Conservation (phyloP, 1,284 basidiomycete species). For the Moesziomyces globuligerus region DNA sequence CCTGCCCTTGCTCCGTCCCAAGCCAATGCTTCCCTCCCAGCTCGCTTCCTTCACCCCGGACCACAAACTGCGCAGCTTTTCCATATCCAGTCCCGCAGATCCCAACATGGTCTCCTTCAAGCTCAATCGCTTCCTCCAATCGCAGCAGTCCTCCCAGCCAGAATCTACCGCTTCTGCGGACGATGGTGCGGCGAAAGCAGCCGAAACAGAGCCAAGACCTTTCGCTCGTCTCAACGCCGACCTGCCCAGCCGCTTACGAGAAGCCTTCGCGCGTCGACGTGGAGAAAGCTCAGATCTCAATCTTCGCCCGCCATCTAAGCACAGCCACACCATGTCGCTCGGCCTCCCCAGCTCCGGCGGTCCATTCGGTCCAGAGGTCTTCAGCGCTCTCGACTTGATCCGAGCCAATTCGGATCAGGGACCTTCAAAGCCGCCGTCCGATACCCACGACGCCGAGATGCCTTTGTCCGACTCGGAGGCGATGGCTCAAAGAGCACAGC, state of each 20-base stretch:
- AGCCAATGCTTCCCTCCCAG: slow-evolving; percentile 12
- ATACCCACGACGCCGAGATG: slow-evolving; percentile 17
- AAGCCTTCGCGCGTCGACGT: slow-evolving; percentile 31
- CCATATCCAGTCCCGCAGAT: slow-evolving; percentile 54
- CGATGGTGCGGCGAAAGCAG: neutral
- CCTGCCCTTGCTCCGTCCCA: neutral
- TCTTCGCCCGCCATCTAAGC: slow-evolving; percentile 8
- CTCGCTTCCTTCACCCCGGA: slow-evolving; percentile 8
- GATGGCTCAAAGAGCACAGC: slow-evolving; percentile 1
- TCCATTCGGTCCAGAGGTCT: slow-evolving; percentile 52
- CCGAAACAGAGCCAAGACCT: slow-evolving; percentile 4
- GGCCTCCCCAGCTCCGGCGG: slow-evolving; percentile 51
- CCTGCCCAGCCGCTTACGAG: slow-evolving; percentile 28
- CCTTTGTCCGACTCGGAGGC: slow-evolving; percentile 35
- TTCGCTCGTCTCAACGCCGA: slow-evolving; percentile 19
- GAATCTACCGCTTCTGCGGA: slow-evolving; percentile 10
- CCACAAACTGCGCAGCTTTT: slow-evolving; percentile 22
- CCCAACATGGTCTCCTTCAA: slow-evolving; percentile 47
- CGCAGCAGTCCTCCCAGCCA: slow-evolving; percentile 18
- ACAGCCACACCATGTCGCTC: slow-evolving; percentile 55
- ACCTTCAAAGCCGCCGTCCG: slow-evolving; percentile 22
- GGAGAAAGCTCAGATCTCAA: slow-evolving; percentile 17
- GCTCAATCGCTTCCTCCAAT: slow-evolving; percentile 52
- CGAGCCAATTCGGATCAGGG: slow-evolving; percentile 42
- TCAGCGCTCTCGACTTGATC: slow-evolving; percentile 53